Evolutionary conservation across 495 filamentous ascomycete genomes (phyloP), one percentile per base, ranked within the genome.

Genomic region (Hypoxylon lenormandii): DNA sequence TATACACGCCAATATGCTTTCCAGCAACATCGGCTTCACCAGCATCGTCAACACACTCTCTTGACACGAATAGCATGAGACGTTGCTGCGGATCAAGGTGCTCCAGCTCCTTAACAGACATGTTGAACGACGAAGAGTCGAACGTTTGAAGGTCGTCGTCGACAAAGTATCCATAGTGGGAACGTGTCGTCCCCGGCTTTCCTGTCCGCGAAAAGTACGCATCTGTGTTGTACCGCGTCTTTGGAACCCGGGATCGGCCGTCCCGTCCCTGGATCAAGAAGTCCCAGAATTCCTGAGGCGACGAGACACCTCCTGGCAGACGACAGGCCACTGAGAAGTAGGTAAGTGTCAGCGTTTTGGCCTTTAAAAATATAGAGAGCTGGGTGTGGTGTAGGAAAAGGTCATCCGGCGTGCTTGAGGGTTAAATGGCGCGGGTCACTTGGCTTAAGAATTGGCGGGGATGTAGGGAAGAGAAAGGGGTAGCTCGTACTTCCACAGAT

Each of bases 31-130:
- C 45, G 1, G 65, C 72, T 46, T 83, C 80, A 5, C 86, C 84
- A 0, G 84, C 80, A 60, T 72, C 79, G 43, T 84, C 83, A 15
- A 85, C 57, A n/a, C 75, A 76, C 54, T 84, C 81, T 12, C 76
- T 72, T 0, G 79, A 74, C 0, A 87, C 80, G 56, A 88, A 83
- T 1, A 88, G 70, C 0, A 88, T 46, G 5, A 80, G 46, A 0
- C 83, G 64, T 46, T 87, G 84, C 45, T 88, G 82, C 0, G 87
- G 87, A 56, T 88, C 86, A 12, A 82, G 64, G 0, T 48, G 33
- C 23, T 74, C 79, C 0, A 78, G 68, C 47, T 88, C 85, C 0
- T 21, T 43, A 11, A 69, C 64, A 1, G 74, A 74, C 59, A 86
- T 78, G 2, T 67, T 68, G 49, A 80, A 84, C 64, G 87, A 65